These are phyloP conservation scores for Russula ochroleuca DNA, from an alignment of 768 basidiomycete genomes.

Conservation along the genomic window DNA sequence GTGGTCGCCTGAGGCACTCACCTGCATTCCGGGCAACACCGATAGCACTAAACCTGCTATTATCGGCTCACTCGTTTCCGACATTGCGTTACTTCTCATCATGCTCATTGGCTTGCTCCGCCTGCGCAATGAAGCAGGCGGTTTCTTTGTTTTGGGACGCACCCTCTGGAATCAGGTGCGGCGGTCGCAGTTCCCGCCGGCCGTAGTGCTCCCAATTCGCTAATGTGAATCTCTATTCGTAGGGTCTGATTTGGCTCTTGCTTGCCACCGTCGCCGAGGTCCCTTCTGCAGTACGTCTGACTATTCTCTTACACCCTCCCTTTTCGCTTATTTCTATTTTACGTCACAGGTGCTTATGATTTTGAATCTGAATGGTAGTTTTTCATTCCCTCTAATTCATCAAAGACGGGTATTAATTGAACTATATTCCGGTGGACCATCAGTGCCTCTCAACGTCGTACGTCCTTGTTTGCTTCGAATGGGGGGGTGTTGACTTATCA, in stretches of 20 bases:
- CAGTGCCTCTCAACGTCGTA: background rate
- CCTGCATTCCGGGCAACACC: background rate
- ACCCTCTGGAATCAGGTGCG: slow-evolving; percentile 12
- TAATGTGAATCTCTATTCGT: background rate
- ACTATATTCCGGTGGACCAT: background rate
- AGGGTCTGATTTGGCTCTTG: slow-evolving; percentile 13
- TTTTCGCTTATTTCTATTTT: background rate
- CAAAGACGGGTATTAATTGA: background rate
- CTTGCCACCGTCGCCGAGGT: background rate
- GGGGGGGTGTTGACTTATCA: background rate
- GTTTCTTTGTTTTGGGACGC: background rate
- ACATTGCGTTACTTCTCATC: background rate
- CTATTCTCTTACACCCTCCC: background rate
- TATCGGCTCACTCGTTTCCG: background rate
- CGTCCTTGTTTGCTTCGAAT: background rate
- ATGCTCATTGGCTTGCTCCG: background rate
- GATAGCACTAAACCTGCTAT: background rate
- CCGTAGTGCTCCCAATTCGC: background rate
- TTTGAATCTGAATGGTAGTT: slow-evolving; percentile 11
- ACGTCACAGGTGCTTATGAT: background rate
- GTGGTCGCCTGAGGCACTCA: background rate
- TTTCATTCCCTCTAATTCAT: background rate
- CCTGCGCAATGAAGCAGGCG: background rate
- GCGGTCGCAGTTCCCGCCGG: background rate
- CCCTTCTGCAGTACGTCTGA: background rate